Conservation (phyloP, 1,139 yeast genomes). For the Lodderomyces oxycetoniae region DNA sequence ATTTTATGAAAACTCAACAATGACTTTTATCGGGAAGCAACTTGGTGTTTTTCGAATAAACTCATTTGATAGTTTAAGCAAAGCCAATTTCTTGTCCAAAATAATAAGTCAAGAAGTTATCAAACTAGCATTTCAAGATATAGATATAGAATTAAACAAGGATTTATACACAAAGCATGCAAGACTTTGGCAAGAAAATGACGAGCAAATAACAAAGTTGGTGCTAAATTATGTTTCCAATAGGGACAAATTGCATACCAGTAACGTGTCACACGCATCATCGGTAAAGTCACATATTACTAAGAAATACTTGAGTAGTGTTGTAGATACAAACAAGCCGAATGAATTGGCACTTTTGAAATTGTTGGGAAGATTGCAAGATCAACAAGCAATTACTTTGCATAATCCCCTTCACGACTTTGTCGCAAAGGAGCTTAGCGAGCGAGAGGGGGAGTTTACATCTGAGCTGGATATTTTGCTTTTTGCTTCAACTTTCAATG, state of each 20-base stretch:
- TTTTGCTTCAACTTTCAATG: conserved; percentile 67
- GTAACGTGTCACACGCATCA: conserved; percentile 31
- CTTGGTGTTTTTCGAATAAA: conserved; percentile 63
- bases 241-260: conserved; percentile 28
- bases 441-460: conserved; percentile 45
- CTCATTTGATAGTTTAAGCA: conserved; percentile 61
- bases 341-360: conserved; percentile 46
- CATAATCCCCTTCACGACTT: conserved; percentile 72
- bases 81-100: conserved; percentile 56
- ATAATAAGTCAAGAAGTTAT: conserved; percentile 59
- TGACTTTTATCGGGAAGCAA: conserved; percentile 58
- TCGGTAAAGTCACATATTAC: conserved; percentile 42
- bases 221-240: conserved; percentile 35
- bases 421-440: conserved; percentile 51
- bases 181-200: conserved; percentile 59
- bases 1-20: conserved; percentile 48
- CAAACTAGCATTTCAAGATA: conserved; percentile 52
- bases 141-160: conserved; percentile 33
- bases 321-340: conserved; percentile 39
- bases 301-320: conserved; percentile 42
- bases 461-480: conserved; percentile 48
- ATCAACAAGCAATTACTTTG: conserved; percentile 44
- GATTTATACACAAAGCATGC: conserved; percentile 51
- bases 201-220: conserved; percentile 42
- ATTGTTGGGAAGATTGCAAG: conserved; percentile 45